A percentile compares a stretch with the other conserved stretches of the same genome.
These are phyloP conservation scores for Penicillium pulvis DNA, from an alignment of 495 filamentous ascomycete species.

Conservation along the genomic window DNA sequence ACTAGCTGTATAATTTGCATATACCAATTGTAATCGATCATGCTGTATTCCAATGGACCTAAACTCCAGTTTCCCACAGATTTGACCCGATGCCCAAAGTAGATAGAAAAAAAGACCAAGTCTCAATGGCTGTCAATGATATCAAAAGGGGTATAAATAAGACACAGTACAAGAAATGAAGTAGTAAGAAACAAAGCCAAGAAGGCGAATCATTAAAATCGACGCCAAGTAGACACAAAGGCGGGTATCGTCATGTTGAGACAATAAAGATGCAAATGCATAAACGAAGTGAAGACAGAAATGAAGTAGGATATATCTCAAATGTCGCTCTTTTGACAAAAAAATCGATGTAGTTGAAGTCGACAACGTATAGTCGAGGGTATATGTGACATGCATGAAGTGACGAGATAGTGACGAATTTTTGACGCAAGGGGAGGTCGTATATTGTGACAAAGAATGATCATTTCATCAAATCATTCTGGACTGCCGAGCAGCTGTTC, in stretches of 20 bases:
- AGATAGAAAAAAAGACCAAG: neutral
- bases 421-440: conserved; percentile 1
- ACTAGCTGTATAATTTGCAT: neutral
- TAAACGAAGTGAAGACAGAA: conserved; percentile 2
- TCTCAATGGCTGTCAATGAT: neutral
- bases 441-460: conserved; percentile 4
- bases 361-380: conserved; percentile 6
- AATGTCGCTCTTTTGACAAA: neutral
- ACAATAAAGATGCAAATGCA: conserved; percentile 8
- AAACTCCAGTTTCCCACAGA: neutral
- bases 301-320: conserved; percentile 1
- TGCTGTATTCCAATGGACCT: neutral
- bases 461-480: conserved; percentile 18
- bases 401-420: neutral
- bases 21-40: neutral
- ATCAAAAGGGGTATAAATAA: conserved; percentile 19
- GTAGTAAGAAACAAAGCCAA: neutral
- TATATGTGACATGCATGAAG: conserved; percentile 1
- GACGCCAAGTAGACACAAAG: conserved; percentile 6
- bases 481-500: conserved; percentile 17
- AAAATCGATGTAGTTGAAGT: neutral
- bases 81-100: neutral
- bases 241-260: conserved; percentile 10
- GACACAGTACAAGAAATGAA: conserved; percentile 10
- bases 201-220: neutral